Base-by-base conservation (phyloP, 768 basidiomycete genomes). In the Multifurca ochricompacta region DNA sequence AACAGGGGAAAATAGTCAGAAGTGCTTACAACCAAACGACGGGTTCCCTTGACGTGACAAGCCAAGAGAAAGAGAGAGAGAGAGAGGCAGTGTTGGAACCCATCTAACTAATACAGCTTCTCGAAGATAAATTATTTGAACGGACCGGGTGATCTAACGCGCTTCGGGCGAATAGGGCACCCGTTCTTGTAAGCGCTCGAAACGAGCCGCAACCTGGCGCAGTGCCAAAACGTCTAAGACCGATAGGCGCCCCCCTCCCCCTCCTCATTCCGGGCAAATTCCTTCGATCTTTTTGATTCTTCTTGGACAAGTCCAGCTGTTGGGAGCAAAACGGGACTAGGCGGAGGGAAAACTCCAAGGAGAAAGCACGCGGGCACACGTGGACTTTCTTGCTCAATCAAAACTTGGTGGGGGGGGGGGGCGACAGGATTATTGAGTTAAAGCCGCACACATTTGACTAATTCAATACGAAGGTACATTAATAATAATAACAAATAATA, bases 31-130 rank as follows among this genome's bases (percentile, higher is more conserved):
- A n/a, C 51, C 18, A 32, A 55, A 51, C 13, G 42, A 42, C 14
- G 23, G 34, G n/a, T n/a, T 48, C 51, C 53, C 53, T 31, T 25
- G 43, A 45, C 14, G 47, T 58, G 57, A 50, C 47, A 44, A n/a
- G 41, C 6, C 32, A 36, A 19, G 52, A 23, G n/a, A n/a, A n/a
- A n/a, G n/a, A n/a, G n/a, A n/a, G n/a, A n/a, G n/a, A n/a, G n/a
- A n/a, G n/a, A n/a, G n/a, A n/a, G n/a, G 40, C 27, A 37, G 42
- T 25, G 46, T 37, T 35, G 40, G 48, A 49, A 39, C 25, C n/a
- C 6, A 34, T 40, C 25, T n/a, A 37, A 44, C 35, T 25, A 54
- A 42, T 23, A 30, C 41, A 9, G 45, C 56, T 58, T 58, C 57
- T 16, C 25, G 36, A 47, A 46, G 53, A 45, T 43, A 36, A 48